Evolutionary conservation across 345 rosid genomes (phyloP).

Genomic region (Salix dunnii): DNA sequence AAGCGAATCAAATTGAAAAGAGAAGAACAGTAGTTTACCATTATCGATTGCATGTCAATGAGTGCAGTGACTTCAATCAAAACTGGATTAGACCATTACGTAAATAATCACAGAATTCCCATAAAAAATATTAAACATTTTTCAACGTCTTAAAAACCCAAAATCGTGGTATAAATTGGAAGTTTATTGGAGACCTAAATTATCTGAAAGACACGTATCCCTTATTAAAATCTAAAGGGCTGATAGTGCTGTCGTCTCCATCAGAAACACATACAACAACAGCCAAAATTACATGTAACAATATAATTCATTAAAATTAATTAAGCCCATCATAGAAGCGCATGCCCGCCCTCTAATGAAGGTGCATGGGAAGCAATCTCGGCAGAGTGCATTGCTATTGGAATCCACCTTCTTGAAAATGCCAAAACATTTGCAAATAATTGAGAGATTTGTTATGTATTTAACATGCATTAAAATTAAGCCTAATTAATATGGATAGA

Average conservation of each 20-base stretch:
- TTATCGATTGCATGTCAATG: neutral
- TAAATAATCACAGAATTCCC: neutral
- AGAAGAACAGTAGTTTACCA: neutral
- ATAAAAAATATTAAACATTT: no score
- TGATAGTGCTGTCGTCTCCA: neutral
- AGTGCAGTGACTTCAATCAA: neutral
- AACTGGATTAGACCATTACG: neutral
- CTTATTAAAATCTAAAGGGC: no score
- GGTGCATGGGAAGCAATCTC: neutral
- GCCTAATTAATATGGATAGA: conserved; percentile 12
- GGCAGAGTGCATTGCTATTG: neutral
- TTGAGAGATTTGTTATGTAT: no score
- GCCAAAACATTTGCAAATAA: no score
- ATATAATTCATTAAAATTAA: no score
- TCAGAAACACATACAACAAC: neutral
- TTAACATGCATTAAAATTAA: neutral
- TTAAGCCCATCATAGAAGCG: neutral
- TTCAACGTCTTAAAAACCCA: no score
- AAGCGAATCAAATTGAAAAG: neutral
- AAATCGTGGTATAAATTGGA: no score
- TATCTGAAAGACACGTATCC: neutral
- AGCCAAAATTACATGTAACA: neutral
- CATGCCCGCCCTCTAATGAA: neutral
- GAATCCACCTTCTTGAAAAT: neutral
- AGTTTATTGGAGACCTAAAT: neutral